A percentile compares a stretch with the other conserved stretches of the same genome.
phyloP scores from a whole-genome alignment of 169 alveolate genomes.

The Perkinsus chesapeaki region DNA sequence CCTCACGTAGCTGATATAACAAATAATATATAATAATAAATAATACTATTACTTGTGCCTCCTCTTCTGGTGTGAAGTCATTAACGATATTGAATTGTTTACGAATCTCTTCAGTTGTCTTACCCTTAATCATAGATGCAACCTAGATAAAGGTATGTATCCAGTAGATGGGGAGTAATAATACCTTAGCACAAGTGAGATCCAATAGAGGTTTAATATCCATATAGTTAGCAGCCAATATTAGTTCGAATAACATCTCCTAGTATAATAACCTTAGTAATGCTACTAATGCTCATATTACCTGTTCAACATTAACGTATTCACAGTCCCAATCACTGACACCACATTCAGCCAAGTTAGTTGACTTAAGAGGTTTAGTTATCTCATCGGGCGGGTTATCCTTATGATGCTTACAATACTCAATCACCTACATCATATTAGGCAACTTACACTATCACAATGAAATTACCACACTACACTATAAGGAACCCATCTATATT shows the following conservation, averaged over 20 bases:
- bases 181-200: conserved; percentile 76
- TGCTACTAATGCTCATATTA: not conserved
- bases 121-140: conserved; percentile 81
- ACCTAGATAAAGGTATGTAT: conserved; percentile 27
- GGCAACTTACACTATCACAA: too few relatives aligned
- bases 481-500: not conserved
- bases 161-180: not conserved
- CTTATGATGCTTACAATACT: conserved; percentile 79
- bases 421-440: conserved; percentile 42
- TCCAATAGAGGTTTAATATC: conserved; percentile 83
- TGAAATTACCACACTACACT: too few relatives aligned
- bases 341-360: conserved; percentile 59
- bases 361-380: conserved; percentile 82
- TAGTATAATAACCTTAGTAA: not conserved
- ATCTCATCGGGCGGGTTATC: conserved; percentile 83
- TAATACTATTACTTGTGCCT: conserved; percentile 58
- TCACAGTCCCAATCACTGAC: conserved; percentile 83
- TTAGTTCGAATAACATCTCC: conserved; percentile 78
- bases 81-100: conserved; percentile 80
- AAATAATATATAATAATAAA: not conserved
- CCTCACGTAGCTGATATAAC: conserved; percentile 53
- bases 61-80: conserved; percentile 92
- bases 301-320: conserved; percentile 76
- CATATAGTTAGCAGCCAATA: conserved; percentile 84
- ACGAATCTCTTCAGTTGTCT: conserved; percentile 85